Conservation (phyloP, 352 stramenopile genomes). For the Globisporangium cystogenes region DNA sequence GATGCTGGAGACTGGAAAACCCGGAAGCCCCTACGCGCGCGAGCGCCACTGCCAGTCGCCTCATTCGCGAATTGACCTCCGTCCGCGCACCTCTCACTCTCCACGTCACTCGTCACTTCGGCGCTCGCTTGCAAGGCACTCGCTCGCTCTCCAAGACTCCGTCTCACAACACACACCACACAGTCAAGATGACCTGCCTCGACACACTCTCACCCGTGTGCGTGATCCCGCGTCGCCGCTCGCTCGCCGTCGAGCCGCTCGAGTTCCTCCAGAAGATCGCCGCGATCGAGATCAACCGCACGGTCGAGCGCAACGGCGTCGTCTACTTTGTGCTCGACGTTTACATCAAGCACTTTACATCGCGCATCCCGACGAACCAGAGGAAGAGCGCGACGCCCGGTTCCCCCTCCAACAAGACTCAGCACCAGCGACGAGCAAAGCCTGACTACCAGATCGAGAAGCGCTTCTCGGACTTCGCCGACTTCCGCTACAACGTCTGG, state of each 20-base stretch:
- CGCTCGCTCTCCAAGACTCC: neutral
- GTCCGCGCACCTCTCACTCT: neutral
- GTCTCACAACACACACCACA: neutral
- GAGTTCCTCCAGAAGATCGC: slow-evolving; percentile 23
- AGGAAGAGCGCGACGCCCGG: slow-evolving; percentile 1
- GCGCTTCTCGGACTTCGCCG: slow-evolving; percentile 47
- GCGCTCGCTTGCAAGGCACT: neutral
- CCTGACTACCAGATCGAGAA: slow-evolving; percentile 46
- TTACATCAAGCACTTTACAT: slow-evolving; percentile 47
- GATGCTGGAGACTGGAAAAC: neutral
- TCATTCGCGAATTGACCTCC: slow-evolving; percentile 4
- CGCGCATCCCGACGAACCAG: slow-evolving; percentile 57
- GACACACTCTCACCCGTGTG: slow-evolving; percentile 8
- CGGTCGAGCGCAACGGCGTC: slow-evolving; percentile 15
- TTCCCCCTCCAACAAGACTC: slow-evolving; percentile 7
- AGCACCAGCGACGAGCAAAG: slow-evolving; percentile 10
- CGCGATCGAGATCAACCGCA: slow-evolving; percentile 20
- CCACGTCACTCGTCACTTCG: neutral
- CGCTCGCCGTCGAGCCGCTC: slow-evolving; percentile 8
- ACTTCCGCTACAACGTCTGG: slow-evolving; percentile 46
- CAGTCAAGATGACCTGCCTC: slow-evolving; percentile 1
- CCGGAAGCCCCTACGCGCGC: neutral
- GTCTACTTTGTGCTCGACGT: slow-evolving; percentile 40
- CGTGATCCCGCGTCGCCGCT: slow-evolving; percentile 8
- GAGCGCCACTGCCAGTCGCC: neutral